phyloP scores from a whole-genome alignment of 2,329 filamentous ascomycete species.

The Diaporthe citri region DNA sequence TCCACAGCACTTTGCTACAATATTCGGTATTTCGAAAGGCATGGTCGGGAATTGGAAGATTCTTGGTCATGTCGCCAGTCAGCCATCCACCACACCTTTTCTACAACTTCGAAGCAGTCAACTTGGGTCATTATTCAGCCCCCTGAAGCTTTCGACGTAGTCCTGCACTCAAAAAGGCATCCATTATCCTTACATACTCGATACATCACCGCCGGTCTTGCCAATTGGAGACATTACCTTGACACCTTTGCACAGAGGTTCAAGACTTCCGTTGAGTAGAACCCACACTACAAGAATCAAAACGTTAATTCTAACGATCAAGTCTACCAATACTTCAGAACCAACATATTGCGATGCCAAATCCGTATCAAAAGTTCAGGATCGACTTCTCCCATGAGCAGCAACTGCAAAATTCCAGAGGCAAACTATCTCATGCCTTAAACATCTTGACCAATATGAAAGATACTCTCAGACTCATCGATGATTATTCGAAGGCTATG shows the following conservation, averaged over 20 bases:
- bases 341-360: slow-evolving; percentile 17
- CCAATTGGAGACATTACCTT: slow-evolving; percentile 5
- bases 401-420: slow-evolving; percentile 9
- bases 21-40: background rate
- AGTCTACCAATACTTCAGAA: background rate
- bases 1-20: background rate
- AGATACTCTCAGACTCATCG: background rate
- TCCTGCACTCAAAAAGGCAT: background rate
- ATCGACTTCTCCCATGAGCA: slow-evolving; percentile 23
- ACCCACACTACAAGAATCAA: background rate
- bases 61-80: slow-evolving; percentile 25
- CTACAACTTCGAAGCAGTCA: background rate
- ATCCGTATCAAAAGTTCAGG: slow-evolving; percentile 3
- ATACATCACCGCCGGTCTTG: background rate
- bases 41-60: slow-evolving; percentile 13
- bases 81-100: slow-evolving; percentile 12
- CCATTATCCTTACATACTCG: background rate
- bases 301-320: background rate
- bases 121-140: slow-evolving; percentile 7
- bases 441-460: slow-evolving; percentile 4
- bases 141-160: background rate
- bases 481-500: background rate
- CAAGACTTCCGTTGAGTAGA: slow-evolving; percentile 1
- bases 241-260: slow-evolving; percentile 10
- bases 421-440: slow-evolving; percentile 19